A percentile compares a stretch with the other conserved stretches of the same genome.
Evolutionary conservation across 148 eudicot genomes (phyloP).

Genomic region (Nepenthes gracilis): DNA sequence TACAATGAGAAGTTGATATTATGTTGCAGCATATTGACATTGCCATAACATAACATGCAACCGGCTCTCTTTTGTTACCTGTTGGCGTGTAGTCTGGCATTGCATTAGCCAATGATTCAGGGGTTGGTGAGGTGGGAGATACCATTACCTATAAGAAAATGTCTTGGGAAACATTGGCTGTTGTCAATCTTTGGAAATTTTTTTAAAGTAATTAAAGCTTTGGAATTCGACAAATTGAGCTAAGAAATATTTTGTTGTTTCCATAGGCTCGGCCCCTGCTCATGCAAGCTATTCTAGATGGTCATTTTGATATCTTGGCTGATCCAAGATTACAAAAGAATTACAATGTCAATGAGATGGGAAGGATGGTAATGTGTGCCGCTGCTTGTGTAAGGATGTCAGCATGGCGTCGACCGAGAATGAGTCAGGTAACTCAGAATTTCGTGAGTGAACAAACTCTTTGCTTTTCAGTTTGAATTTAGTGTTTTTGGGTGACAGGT

Average conservation of each 20-base stretch:
- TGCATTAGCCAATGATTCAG: no score
- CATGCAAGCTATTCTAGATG: slow-evolving; percentile 31
- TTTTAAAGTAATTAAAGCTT: no score
- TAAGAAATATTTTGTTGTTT: neutral
- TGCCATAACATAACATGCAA: no score
- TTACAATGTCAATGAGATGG: slow-evolving; percentile 33
- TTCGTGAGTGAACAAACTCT: neutral
- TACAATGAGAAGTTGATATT: no score
- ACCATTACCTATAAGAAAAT: no score
- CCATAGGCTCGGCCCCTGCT: slow-evolving; percentile 43
- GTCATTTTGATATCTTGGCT: slow-evolving; percentile 19
- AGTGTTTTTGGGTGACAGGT: neutral
- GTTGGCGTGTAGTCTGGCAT: no score
- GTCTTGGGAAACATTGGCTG: no score
- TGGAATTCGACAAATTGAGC: no score
- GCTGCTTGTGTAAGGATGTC: slow-evolving; percentile 49
- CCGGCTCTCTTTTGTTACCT: no score
- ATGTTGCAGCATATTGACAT: no score
- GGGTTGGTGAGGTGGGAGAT: no score
- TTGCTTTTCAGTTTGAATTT: neutral
- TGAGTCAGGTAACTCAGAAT: slow-evolving; percentile 40
- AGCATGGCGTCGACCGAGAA: slow-evolving; percentile 42
- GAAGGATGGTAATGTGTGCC: slow-evolving; percentile 47
- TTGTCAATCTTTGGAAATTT: no score
- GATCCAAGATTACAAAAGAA: slow-evolving; percentile 29